Evolutionary conservation across 179 eudicot genomes (phyloP).

Genomic region (Camellia oleifera): DNA sequence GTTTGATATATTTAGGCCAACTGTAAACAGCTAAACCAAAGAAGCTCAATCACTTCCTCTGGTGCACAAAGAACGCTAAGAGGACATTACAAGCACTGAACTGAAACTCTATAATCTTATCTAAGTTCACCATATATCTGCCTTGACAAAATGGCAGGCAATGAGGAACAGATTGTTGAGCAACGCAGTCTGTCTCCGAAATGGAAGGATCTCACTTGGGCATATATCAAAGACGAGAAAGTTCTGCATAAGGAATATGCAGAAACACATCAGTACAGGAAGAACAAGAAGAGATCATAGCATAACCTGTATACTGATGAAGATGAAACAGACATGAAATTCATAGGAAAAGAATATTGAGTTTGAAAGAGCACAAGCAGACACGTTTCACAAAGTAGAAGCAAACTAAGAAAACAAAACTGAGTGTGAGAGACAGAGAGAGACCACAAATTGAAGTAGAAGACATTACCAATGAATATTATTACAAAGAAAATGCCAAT

Average conservation of each 20-base stretch:
- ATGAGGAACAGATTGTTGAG: not conserved
- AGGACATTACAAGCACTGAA: not conserved
- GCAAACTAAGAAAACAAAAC: not conserved
- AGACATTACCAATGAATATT: not conserved
- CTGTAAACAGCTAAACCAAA: not conserved
- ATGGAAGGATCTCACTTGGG: constrained; percentile 5
- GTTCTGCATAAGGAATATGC: constrained; percentile 12
- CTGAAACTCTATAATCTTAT: not conserved
- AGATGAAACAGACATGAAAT: constrained; percentile 14
- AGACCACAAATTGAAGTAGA: not conserved
- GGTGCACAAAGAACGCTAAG: not conserved
- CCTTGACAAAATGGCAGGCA: constrained; percentile 4
- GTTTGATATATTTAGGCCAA: not conserved
- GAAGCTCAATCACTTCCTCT: not conserved
- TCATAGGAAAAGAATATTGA: not conserved
- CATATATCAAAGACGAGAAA: not conserved
- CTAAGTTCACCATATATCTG: not conserved
- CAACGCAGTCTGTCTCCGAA: not conserved
- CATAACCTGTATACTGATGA: not conserved
- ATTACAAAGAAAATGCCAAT: not conserved
- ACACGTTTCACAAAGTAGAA: not conserved
- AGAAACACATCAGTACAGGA: constrained; percentile 8
- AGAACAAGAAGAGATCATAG: constrained; percentile 4
- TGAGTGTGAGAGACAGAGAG: not conserved
- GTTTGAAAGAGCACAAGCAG: not conserved